A percentile compares a stretch with the other conserved stretches of the same genome.
Evolutionary conservation across 129 eudicot genomes (phyloP).

Genomic region (Lactuca sativa): DNA sequence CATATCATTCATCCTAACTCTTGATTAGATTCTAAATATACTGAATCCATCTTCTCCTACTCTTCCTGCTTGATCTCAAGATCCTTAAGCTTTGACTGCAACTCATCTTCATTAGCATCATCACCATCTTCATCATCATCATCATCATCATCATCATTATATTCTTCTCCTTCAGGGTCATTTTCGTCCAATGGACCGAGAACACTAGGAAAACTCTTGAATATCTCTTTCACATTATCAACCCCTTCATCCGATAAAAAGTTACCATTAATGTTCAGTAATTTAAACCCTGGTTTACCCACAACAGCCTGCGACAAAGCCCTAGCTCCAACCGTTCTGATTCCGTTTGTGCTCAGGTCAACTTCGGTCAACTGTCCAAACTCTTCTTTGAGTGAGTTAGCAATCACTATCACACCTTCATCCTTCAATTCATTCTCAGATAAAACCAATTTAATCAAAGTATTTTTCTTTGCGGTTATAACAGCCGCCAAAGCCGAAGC

Average conservation of each 20-base stretch:
- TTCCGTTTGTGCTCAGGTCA: slow-evolving; percentile 61
- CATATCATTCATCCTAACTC: slow-evolving; percentile 3
- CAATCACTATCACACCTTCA: slow-evolving; percentile 65
- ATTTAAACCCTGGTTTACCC: slow-evolving; percentile 51
- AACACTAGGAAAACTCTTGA: slow-evolving; percentile 41
- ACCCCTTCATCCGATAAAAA: slow-evolving; percentile 80
- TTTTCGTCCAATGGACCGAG: slow-evolving; percentile 78
- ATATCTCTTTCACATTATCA: slow-evolving; percentile 57
- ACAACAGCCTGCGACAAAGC: slow-evolving; percentile 66
- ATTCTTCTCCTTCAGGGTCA: slow-evolving; percentile 79
- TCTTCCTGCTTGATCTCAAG: slow-evolving; percentile 61
- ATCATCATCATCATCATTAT: slow-evolving; percentile 42
- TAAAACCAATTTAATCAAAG: slow-evolving; percentile 50
- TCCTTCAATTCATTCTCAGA: slow-evolving; percentile 79
- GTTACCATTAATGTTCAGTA: slow-evolving; percentile 68
- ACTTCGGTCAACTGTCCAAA: slow-evolving; percentile 56
- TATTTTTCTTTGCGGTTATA: slow-evolving; percentile 40
- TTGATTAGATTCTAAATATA: slow-evolving; percentile 5
- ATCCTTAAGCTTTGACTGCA: slow-evolving; percentile 57
- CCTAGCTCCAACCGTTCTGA: slow-evolving; percentile 78
- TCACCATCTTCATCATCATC: slow-evolving; percentile 38
- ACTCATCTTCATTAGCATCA: slow-evolving; percentile 45
- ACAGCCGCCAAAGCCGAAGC: slow-evolving; percentile 55
- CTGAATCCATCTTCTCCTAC: slow-evolving; percentile 16
- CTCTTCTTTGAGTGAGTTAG: slow-evolving; percentile 57